Conservation (phyloP, 2,329 filamentous ascomycete species). For the Blastomyces percursus region DNA sequence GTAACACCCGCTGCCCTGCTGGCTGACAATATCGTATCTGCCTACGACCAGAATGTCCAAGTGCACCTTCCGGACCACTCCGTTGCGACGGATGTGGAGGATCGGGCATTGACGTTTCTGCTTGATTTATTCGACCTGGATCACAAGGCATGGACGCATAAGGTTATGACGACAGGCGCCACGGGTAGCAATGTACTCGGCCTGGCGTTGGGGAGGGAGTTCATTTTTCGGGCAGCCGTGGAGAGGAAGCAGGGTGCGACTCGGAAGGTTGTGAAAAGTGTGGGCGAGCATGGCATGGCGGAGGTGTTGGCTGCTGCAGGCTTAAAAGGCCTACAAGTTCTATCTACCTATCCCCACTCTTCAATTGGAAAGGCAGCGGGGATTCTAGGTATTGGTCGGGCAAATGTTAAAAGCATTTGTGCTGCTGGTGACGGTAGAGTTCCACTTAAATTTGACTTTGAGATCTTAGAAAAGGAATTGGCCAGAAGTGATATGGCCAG, state of each 20-base stretch:
- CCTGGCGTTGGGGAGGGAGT: constrained; percentile 60
- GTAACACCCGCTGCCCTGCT: constrained; percentile 65
- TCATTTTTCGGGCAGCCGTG: constrained; percentile 34
- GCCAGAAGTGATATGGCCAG: constrained; percentile 46
- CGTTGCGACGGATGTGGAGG: constrained; percentile 65
- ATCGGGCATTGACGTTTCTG: constrained; percentile 58
- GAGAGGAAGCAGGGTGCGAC: constrained; percentile 21
- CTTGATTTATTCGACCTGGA: constrained; percentile 54
- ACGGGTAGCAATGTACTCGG: constrained; percentile 57
- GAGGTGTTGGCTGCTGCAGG: constrained; percentile 54
- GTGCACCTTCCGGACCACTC: constrained; percentile 71
- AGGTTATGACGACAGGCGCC: constrained; percentile 66
- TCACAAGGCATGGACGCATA: constrained; percentile 52
- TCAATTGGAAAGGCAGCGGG: constrained; percentile 75
- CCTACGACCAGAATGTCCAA: constrained; percentile 71
- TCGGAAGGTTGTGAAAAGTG: constrained; percentile 28
- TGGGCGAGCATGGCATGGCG: constrained; percentile 60
- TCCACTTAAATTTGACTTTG: constrained; percentile 60
- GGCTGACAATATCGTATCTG: constrained; percentile 73
- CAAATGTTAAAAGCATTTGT: constrained; percentile 52
- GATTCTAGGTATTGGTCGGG: constrained; percentile 65
- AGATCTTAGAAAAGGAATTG: constrained; percentile 52
- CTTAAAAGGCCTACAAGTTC: constrained; percentile 58
- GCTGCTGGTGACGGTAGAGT: constrained; percentile 27
- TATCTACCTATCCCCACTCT: constrained; percentile 75